Percentiles rank a stretch among this genome's conserved stretches.
phyloP scores from a whole-genome alignment of 495 filamentous ascomycete genomes.

The Schizothecium vesticola region DNA sequence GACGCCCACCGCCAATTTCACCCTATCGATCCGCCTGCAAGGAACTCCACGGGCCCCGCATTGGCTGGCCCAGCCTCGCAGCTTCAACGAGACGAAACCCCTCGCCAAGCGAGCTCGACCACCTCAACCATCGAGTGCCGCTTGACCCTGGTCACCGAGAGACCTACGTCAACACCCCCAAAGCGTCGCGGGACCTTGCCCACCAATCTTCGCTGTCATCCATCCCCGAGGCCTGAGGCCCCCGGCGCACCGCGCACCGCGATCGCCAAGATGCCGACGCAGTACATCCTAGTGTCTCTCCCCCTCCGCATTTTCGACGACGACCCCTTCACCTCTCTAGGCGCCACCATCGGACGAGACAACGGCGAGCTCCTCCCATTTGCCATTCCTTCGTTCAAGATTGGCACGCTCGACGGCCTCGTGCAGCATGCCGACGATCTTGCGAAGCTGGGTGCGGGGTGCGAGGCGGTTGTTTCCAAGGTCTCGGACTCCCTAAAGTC shows the following conservation, averaged over 20 bases:
- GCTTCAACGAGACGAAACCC: background rate
- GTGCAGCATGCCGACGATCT: constrained; percentile 96
- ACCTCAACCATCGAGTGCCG: background rate
- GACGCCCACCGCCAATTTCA: background rate
- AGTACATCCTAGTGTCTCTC: constrained; percentile 46
- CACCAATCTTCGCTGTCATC: background rate
- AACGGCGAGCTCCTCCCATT: constrained; percentile 74
- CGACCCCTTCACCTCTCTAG: constrained; percentile 72
- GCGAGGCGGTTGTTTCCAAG: constrained; percentile 79
- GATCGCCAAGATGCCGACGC: constrained; percentile 30
- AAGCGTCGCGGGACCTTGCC: background rate
- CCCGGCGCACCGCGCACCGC: background rate
- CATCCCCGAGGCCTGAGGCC: background rate
- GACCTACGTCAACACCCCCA: background rate
- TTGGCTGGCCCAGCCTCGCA: background rate
- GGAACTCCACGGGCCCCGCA: background rate
- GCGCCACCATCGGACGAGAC: constrained; percentile 64
- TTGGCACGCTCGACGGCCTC: constrained; percentile 92
- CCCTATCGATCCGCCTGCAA: background rate
- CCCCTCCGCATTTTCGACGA: constrained; percentile 51
- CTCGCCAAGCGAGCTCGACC: background rate
- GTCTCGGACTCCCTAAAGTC: constrained; percentile 77
- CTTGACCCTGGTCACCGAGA: background rate
- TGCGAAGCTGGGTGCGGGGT: constrained; percentile 73
- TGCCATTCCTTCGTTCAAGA: constrained; percentile 88